phyloP scores from a whole-genome alignment of 2,329 filamentous ascomycete species.

The Drechslerella dactyloides region DNA sequence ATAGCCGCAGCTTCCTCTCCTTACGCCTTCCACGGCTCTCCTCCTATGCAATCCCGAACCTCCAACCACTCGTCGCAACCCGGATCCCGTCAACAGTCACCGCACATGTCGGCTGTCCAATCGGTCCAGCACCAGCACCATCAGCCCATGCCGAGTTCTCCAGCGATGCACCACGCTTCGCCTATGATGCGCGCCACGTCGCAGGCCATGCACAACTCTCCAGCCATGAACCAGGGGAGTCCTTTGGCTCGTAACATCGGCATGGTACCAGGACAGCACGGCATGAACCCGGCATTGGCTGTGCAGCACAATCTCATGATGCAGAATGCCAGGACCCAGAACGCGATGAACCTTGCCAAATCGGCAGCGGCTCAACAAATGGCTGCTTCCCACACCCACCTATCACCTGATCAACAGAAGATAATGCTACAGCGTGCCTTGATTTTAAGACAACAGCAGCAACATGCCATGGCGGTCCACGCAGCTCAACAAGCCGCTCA shows the following conservation, averaged over 20 bases:
- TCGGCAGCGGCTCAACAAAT: conserved; percentile 42
- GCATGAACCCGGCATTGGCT: conserved; percentile 23
- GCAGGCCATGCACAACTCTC: conserved; percentile 37
- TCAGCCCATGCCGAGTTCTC: conserved; percentile 44
- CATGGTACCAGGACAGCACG: conserved; percentile 34
- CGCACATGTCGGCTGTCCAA: conserved; percentile 47
- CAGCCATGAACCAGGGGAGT: conserved; percentile 47
- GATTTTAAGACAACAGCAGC: conserved; percentile 35
- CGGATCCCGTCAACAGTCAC: conserved; percentile 49
- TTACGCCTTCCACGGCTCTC: conserved; percentile 41
- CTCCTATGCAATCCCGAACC: conserved; percentile 32
- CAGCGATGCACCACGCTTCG: conserved; percentile 47
- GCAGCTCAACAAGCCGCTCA: conserved; percentile 19
- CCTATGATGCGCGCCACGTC: conserved; percentile 47
- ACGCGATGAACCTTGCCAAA: conserved; percentile 41
- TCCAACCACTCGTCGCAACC: conserved; percentile 48
- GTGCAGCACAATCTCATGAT: conserved; percentile 51
- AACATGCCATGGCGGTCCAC: conserved; percentile 32
- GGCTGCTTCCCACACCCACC: conserved; percentile 18
- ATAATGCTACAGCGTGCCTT: conserved; percentile 50
- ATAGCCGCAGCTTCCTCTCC: conserved; percentile 43
- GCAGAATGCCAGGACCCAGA: conserved; percentile 41
- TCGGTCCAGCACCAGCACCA: conserved; percentile 41
- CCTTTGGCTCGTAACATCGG: conserved; percentile 34
- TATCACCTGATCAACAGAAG: conserved; percentile 38